phyloP scores from a whole-genome alignment of 176 grass and related monocot genomes.

The Chloris gayana region DNA sequence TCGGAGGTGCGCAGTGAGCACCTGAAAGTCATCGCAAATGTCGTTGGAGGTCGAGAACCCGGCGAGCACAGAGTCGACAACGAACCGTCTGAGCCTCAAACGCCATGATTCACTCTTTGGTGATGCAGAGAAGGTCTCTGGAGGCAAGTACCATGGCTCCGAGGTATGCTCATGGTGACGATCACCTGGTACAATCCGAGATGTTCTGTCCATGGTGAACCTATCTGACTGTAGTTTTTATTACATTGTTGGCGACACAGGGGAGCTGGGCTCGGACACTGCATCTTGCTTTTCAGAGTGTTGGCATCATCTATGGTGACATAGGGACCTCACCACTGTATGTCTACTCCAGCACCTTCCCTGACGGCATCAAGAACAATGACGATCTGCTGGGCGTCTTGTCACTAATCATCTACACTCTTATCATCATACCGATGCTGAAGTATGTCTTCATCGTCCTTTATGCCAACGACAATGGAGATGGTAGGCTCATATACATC shows the following conservation, averaged over 20 bases:
- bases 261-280: conserved; percentile 49
- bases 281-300: conserved; percentile 67
- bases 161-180: conserved; percentile 25
- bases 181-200: background rate
- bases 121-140: conserved; percentile 59
- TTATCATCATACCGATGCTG: conserved; percentile 60
- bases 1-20: conserved; percentile 12
- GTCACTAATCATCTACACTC: conserved; percentile 76
- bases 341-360: conserved; percentile 65
- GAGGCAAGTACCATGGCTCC: conserved; percentile 28
- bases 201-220: background rate
- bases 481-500: conserved; percentile 38
- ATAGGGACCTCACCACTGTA: conserved; percentile 83
- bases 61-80: background rate
- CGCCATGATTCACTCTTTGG: conserved; percentile 53
- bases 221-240: background rate
- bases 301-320: conserved; percentile 80
- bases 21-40: conserved; percentile 26
- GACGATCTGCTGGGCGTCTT: conserved; percentile 65
- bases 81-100: conserved; percentile 35
- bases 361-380: conserved; percentile 43
- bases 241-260: conserved; percentile 2
- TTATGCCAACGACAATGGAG: conserved; percentile 73
- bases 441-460: conserved; percentile 82
- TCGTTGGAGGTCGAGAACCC: conserved; percentile 41